A percentile compares a stretch with the other conserved stretches of the same genome.
These are phyloP conservation scores for Sphaerobolus stellatus DNA, from an alignment of 1,284 basidiomycete genomes.

Conservation along the genomic window DNA sequence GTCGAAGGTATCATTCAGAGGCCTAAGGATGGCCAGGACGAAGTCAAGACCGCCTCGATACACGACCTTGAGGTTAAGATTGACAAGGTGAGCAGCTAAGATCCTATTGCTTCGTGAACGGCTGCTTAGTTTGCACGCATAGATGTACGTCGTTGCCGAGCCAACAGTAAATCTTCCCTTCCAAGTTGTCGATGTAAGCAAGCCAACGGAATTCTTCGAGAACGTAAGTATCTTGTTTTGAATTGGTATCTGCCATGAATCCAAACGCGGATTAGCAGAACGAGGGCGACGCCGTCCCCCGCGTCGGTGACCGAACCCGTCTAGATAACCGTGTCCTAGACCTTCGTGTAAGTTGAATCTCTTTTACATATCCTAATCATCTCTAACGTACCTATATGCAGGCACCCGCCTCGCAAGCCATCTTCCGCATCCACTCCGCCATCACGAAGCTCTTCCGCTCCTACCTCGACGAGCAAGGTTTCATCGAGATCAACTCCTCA, in stretches of 20 bases:
- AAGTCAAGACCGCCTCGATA: constrained; percentile 50
- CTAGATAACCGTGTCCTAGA: constrained; percentile 70
- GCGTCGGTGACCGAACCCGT: constrained; percentile 56
- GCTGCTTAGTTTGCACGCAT: constrained; percentile 23
- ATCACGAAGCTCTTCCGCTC: constrained; percentile 65
- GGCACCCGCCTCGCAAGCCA: constrained; percentile 66
- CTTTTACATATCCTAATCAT: background rate
- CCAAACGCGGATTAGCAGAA: constrained; percentile 32
- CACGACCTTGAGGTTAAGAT: constrained; percentile 62
- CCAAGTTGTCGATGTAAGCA: constrained; percentile 44
- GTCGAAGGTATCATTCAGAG: constrained; percentile 50
- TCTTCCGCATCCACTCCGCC: constrained; percentile 66
- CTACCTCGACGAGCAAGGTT: constrained; percentile 52
- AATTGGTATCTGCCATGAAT: background rate
- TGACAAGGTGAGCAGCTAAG: constrained; percentile 41
- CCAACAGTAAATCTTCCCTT: constrained; percentile 41
- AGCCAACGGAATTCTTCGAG: constrained; percentile 14
- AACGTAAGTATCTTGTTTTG: background rate
- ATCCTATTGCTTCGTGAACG: constrained; percentile 23
- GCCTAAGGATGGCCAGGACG: constrained; percentile 50
- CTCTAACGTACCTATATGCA: constrained; percentile 2
- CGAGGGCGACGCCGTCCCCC: constrained; percentile 37
- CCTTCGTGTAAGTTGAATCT: constrained; percentile 39
- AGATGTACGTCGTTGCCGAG: constrained; percentile 50
- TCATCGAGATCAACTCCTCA: constrained; percentile 68